Evolutionary conservation across 2,329 filamentous ascomycete genomes (phyloP), one percentile per base, ranked within the genome.

Genomic region (Phialophora macrospora): DNA sequence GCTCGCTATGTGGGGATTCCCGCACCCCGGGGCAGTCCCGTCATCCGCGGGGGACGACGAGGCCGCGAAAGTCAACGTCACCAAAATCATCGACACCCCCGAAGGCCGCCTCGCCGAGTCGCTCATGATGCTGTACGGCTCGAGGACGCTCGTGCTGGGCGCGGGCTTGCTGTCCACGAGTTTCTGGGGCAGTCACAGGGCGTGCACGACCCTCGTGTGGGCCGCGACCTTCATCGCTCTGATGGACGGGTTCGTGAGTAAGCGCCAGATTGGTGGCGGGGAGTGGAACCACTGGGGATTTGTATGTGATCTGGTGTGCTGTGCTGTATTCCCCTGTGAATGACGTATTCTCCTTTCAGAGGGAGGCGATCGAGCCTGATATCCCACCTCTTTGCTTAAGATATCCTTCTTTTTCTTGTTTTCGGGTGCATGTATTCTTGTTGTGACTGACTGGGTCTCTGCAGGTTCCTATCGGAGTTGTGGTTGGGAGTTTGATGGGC

Each of bases 121-220:
- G 30, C 48, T 62, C 32, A 55, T 62, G 59, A 62, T 62, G 49
- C 51, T 62, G 12, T 52, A 62, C 32, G 59, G 59, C 32, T 41
- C 59, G 38, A 46, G 59, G 9, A 62, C 49, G 44, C n/a, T 62
- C 34, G 49, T 30, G 17, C 14, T 55, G 22, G 59, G 59, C 34
- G 48, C 24, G n/a, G 32, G 44, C 20, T 22, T 62, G 17, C 2
- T 55, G n/a, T n/a, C 49, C 22, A 62, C 59, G 14, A n/a, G 44
- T 12, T 48, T 44, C 22, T 62, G 30, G 30, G 59, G 59, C 49
- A 55, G 49, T 24, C 49, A 34, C 49, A 32, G 22, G 32, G 59
- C 59, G 17, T 22, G 48, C 17, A 22, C 34, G 28, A 38, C 38
- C 20, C 8, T 62, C 14, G 51, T 62, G 26, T 55, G 49, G 34